These are phyloP conservation scores for Yamadazyma triangularis DNA, from an alignment of 1,139 yeast species.

Conservation along the genomic window DNA sequence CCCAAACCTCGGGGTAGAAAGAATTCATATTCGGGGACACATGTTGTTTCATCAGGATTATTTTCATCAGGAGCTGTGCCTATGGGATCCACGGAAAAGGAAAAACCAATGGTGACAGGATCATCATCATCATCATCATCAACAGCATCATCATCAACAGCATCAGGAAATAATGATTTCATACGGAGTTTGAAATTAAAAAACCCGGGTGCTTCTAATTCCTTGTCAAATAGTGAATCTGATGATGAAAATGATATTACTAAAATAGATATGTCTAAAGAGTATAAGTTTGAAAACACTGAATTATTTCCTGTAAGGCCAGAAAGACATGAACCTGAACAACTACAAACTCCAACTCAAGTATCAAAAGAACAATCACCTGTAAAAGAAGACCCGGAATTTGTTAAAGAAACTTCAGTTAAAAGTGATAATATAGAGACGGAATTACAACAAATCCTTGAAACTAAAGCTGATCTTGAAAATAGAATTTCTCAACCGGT, in stretches of 20 bases:
- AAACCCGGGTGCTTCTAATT: slow-evolving; percentile 13
- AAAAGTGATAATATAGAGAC: slow-evolving; percentile 31
- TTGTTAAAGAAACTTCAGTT: slow-evolving; percentile 24
- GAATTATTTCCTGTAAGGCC: slow-evolving; percentile 44
- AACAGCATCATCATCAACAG: no score
- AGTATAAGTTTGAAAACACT: slow-evolving; percentile 46
- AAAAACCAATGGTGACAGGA: slow-evolving; percentile 2
- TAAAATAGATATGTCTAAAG: slow-evolving; percentile 60
- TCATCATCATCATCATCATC: background rate
- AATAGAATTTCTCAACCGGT: slow-evolving; percentile 26
- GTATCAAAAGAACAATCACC: slow-evolving; percentile 11
- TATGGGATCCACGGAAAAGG: slow-evolving; percentile 18
- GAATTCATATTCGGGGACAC: slow-evolving; percentile 55
- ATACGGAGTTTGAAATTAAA: slow-evolving; percentile 34
- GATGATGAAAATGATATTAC: slow-evolving; percentile 37
- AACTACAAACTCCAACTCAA: slow-evolving; percentile 2
- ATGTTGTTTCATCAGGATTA: slow-evolving; percentile 68
- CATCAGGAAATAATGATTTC: slow-evolving; percentile 34
- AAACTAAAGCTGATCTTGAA: slow-evolving; percentile 27
- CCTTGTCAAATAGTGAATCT: slow-evolving; percentile 15
- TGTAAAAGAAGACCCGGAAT: slow-evolving; percentile 12
- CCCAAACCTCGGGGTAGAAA: slow-evolving; percentile 33
- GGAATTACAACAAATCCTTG: slow-evolving; percentile 24
- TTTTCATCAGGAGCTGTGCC: slow-evolving; percentile 62
- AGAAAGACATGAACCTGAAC: slow-evolving; percentile 17